Conservation (phyloP, 768 basidiomycete species). For the Lentinula sp. region DNA sequence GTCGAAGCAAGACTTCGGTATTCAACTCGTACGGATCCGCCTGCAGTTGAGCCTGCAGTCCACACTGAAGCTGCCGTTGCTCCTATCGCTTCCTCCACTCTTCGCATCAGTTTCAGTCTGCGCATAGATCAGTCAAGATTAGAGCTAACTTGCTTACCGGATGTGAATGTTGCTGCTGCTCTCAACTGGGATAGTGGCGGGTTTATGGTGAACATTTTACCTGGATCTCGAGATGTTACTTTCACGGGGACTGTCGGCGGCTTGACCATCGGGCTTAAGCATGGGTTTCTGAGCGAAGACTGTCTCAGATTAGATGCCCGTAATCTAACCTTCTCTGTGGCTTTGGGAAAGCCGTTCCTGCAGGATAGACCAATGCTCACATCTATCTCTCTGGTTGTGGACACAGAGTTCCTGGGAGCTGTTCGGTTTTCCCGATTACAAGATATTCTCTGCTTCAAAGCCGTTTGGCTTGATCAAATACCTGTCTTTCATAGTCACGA, state of each 20-base stretch:
- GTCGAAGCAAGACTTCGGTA: conserved; percentile 68
- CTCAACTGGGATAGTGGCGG: conserved; percentile 94
- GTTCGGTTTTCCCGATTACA: conserved; percentile 83
- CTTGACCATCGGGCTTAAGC: conserved; percentile 73
- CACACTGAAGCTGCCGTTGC: neutral
- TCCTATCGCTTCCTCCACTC: conserved; percentile 24
- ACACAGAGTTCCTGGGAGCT: conserved; percentile 77
- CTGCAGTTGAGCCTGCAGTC: neutral
- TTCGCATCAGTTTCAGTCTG: conserved; percentile 80
- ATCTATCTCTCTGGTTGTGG: conserved; percentile 70
- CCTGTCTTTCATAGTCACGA: conserved; percentile 55
- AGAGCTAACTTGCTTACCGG: conserved; percentile 82
- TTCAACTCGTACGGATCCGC: conserved; percentile 23
- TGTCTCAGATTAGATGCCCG: conserved; percentile 76
- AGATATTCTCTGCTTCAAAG: conserved; percentile 92
- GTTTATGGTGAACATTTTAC: conserved; percentile 73
- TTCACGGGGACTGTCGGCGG: conserved; percentile 81
- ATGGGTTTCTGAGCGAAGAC: conserved; percentile 80
- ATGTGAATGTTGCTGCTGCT: conserved; percentile 87
- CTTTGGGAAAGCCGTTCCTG: conserved; percentile 50
- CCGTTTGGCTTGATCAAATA: conserved; percentile 88
- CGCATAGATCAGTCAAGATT: conserved; percentile 89
- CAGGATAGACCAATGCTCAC: conserved; percentile 29
- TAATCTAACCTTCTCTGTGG: conserved; percentile 74
- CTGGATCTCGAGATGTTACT: conserved; percentile 63